A percentile compares a stretch with the other conserved stretches of the same genome.
These are phyloP conservation scores for Hygrophorus pudorinus DNA, from an alignment of 768 basidiomycete species.

Conservation along the genomic window DNA sequence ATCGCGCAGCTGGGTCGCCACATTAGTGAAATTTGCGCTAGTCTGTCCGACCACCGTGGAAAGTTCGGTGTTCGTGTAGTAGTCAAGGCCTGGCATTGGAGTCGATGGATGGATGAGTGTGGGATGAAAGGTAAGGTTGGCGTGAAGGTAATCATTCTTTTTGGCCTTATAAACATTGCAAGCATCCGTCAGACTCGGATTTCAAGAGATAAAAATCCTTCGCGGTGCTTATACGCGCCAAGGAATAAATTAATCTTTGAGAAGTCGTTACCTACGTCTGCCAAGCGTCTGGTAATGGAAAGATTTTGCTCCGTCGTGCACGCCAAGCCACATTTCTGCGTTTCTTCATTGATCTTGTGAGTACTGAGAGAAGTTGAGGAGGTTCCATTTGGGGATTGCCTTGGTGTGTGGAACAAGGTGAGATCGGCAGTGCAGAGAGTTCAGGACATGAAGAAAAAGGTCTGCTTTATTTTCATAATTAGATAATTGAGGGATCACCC, in stretches of 20 bases:
- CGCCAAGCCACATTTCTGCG: neutral
- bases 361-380: no score
- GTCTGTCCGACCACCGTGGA: neutral
- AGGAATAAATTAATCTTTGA: neutral
- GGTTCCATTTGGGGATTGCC: no score
- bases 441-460: neutral
- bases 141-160: neutral
- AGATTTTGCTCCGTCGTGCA: neutral
- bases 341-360: neutral
- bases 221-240: no score
- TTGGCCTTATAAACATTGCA: no score
- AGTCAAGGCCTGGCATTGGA: conserved; percentile 9
- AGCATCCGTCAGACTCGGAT: no score
- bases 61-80: conserved; percentile 1
- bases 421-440: neutral
- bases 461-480: neutral
- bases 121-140: neutral
- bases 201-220: no score
- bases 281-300: neutral
- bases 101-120: neutral
- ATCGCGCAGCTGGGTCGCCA: neutral
- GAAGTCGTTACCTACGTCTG: neutral
- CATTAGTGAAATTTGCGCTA: neutral
- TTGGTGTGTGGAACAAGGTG: no score
- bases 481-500: no score